Conservation (phyloP, 768 basidiomycete species). For the Pleurotus cornucopiae region DNA sequence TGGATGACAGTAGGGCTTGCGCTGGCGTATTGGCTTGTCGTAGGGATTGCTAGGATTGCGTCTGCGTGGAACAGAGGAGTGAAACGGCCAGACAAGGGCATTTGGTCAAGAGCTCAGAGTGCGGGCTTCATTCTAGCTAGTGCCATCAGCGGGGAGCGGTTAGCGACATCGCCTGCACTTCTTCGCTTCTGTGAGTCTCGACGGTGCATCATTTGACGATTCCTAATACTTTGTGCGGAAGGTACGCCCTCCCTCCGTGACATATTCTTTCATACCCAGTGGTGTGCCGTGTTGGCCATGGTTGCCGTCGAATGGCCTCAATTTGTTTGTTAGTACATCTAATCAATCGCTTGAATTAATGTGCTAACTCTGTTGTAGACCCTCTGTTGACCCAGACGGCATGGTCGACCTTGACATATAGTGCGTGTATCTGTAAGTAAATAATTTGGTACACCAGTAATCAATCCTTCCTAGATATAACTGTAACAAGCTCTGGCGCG, state of each 20-base stretch:
- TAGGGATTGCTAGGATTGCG: conserved; percentile 72
- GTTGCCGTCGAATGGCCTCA: conserved; percentile 94
- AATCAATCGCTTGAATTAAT: not conserved
- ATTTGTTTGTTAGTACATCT: conserved; percentile 69
- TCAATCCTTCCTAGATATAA: conserved; percentile 53
- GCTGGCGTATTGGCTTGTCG: conserved; percentile 77
- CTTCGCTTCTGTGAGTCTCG: conserved; percentile 76
- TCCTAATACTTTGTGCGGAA: conserved; percentile 22
- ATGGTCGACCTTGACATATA: conserved; percentile 82
- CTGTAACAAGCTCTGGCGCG: conserved; percentile 37
- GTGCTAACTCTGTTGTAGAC: conserved; percentile 42
- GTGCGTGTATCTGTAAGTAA: conserved; percentile 27
- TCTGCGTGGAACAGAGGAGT: conserved; percentile 83
- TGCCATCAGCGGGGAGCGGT: conserved; percentile 87
- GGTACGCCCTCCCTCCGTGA: conserved; percentile 92
- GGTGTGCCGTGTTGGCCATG: conserved; percentile 86
- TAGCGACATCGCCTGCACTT: conserved; percentile 80
- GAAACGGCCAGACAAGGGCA: conserved; percentile 50
- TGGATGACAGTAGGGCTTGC: conserved; percentile 73
- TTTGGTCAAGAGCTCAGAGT: conserved; percentile 75
- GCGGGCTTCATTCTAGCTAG: conserved; percentile 88
- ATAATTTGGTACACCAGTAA: no score
- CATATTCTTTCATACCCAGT: conserved; percentile 90
- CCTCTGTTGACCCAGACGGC: conserved; percentile 86
- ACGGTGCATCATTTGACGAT: conserved; percentile 3